A percentile compares a stretch with the other conserved stretches of the same genome.
phyloP scores from a whole-genome alignment of 2,329 filamentous ascomycete genomes.

The Colletotrichum siamense region DNA sequence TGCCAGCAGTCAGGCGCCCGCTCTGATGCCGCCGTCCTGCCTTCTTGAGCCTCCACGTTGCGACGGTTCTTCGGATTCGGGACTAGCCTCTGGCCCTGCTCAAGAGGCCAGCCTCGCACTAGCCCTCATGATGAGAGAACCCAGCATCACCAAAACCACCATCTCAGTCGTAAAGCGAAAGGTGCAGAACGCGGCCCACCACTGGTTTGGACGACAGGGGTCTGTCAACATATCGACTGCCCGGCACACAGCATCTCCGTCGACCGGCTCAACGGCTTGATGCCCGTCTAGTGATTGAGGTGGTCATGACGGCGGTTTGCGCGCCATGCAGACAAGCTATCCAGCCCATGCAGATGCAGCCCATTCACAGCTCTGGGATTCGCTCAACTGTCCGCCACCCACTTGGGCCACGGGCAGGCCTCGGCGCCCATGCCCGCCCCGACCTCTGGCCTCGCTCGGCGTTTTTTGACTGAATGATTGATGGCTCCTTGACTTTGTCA shows the following conservation, averaged over 20 bases:
- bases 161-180: neutral
- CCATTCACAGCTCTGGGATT: neutral
- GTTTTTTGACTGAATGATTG: neutral
- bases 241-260: neutral
- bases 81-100: neutral
- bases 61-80: neutral
- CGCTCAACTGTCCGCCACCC: neutral
- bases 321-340: neutral
- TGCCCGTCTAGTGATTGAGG: neutral
- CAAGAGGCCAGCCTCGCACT: neutral
- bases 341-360: neutral
- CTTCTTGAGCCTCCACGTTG: constrained; percentile 13
- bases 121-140: neutral
- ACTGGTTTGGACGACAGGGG: neutral
- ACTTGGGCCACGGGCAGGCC: neutral
- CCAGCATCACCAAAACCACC: neutral
- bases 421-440: neutral
- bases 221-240: neutral
- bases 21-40: constrained; percentile 14
- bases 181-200: neutral
- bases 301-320: neutral
- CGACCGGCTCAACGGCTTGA: neutral
- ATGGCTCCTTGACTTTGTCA: constrained; percentile 13
- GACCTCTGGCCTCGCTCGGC: neutral
- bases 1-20: constrained; percentile 1